A percentile compares a stretch with the other conserved stretches of the same genome.
Conservation (phyloP, 306 rosid species). For the Begonia peltatifolia region DNA sequence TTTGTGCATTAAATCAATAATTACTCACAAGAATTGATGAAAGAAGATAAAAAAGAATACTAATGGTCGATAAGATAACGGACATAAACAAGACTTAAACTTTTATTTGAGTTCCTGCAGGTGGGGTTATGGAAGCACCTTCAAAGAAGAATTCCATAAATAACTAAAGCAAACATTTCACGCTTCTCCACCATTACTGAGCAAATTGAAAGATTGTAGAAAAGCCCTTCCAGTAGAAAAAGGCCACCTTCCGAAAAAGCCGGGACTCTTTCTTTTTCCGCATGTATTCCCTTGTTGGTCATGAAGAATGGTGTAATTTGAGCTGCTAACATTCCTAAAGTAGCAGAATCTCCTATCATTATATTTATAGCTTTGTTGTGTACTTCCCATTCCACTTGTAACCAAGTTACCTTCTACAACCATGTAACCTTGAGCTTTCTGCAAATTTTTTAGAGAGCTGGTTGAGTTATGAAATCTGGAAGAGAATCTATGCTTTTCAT, state of each 20-base stretch:
- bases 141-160: constrained; percentile 6
- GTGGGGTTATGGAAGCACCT: constrained; percentile 2
- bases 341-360: constrained; percentile 34
- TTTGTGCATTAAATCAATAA: too few relatives aligned
- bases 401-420: constrained; percentile 38
- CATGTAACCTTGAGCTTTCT: constrained; percentile 51
- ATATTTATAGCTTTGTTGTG: constrained; percentile 52
- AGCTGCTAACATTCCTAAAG: constrained; percentile 58
- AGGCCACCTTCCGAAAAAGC: constrained; percentile 15
- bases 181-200: not conserved
- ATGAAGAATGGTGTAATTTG: constrained; percentile 54
- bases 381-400: constrained; percentile 43
- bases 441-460: constrained; percentile 51
- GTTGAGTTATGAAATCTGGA: constrained; percentile 18
- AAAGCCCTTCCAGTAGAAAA: constrained; percentile 17
- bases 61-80: too few relatives aligned
- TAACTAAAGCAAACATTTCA: constrained; percentile 7
- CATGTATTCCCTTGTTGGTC: constrained; percentile 41
- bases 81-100: too few relatives aligned
- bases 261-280: constrained; percentile 14
- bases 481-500: constrained; percentile 17
- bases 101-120: too few relatives aligned
- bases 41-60: too few relatives aligned
- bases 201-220: constrained; percentile 8
- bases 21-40: too few relatives aligned